Base-by-base conservation (phyloP, 257 asterid species). In the Henckelia pumila region DNA sequence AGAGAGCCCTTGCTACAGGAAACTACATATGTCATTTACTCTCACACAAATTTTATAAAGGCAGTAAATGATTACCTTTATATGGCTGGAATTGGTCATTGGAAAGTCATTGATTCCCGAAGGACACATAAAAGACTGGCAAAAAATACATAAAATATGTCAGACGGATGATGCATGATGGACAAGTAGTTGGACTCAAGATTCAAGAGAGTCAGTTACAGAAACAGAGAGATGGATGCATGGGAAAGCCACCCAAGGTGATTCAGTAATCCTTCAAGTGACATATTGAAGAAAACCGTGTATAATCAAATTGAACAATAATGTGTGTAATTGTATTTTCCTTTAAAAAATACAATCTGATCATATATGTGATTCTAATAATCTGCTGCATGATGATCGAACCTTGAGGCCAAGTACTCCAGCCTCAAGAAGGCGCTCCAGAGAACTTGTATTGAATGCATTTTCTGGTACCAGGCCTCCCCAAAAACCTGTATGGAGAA, bases 331-430 rank as follows among this genome's bases (percentile, higher is more conserved):
- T 25, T 8, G n/a, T 33, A 62, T 13, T 16, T 40, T 16, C 19
- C 0, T 44, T 44, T 9, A 8, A 47, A 16, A 40, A 40, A 3
- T 3, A 13, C 17, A 47, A 4, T 14, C 55, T 47, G 20, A 47
- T 16, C 21, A 47, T 17, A 47, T 47, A 47, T 20, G 22, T 53
- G 25, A 63, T 14, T 53, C 32, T 22, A 17, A 21, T 21, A 19
- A 40, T 67, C 57, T 37, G 61, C 64, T 24, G 68, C 61, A 55
- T 8, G 67, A 59, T 14, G 67, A 72, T 29, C 32, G 72, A 71
- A 90, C 99, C 99, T 94, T 94, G 66, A 94, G 83, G 76, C 99
- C 99, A 61, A 94, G 97, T 67, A 80, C 99, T 71, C 99, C 99
- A 50, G 99, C 97, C 1, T 84, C 77, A 44, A 94, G 88, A 81